phyloP scores from a whole-genome alignment of 192 early-diverging fungal genomes.

The Coemansia sp. region DNA sequence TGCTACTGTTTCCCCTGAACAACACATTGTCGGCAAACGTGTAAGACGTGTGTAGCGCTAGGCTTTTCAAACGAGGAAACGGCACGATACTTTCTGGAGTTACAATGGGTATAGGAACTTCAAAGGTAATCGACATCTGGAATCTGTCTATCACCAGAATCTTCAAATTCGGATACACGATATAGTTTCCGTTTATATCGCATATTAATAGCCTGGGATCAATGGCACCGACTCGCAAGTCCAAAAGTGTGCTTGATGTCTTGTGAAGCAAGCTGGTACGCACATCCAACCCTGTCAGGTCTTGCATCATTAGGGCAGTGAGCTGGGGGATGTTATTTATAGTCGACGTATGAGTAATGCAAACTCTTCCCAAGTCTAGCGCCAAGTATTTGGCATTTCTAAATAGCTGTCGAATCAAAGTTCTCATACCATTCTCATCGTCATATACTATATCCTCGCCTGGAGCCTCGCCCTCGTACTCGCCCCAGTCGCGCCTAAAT shows the following conservation, averaged over 20 bases:
- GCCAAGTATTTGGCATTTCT: not conserved
- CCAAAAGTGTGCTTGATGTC: not conserved
- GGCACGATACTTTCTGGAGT: not conserved
- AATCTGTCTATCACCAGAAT: not conserved
- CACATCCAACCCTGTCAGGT: not conserved
- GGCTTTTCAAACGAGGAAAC: not conserved
- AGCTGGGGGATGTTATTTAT: not conserved
- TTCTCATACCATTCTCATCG: not conserved
- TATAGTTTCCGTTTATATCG: not conserved
- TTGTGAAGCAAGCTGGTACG: not conserved
- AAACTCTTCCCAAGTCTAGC: not conserved
- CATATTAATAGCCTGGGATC: not conserved
- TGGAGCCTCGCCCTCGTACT: not conserved
- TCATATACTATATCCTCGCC: not conserved
- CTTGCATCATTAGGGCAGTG: not conserved
- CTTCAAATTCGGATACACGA: constrained; percentile 1
- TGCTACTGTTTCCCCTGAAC: constrained; percentile 7
- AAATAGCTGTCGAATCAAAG: not conserved
- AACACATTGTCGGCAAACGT: constrained; percentile 2
- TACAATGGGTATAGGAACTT: not conserved
- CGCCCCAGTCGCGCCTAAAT: not conserved
- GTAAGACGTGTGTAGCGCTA: not conserved
- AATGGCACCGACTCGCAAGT: not conserved
- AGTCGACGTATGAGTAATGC: not conserved
- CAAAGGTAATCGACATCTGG: not conserved